Evolutionary conservation across 2,329 filamentous ascomycete genomes (phyloP).

Genomic region (Epichloe elymi): DNA sequence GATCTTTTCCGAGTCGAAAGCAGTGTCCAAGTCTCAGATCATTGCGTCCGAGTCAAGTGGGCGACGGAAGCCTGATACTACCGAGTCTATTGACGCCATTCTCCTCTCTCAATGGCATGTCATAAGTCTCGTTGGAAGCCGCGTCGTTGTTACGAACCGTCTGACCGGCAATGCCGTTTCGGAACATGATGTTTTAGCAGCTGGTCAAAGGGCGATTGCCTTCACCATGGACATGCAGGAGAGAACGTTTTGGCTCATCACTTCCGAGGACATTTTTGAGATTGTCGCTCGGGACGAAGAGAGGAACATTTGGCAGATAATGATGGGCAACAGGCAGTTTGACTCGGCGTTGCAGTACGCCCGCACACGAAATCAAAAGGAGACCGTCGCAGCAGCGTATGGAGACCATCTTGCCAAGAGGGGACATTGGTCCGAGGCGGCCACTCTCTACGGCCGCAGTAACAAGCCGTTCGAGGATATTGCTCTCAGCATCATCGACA

Average conservation of each 20-base stretch:
- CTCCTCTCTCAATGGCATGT: conserved; percentile 91
- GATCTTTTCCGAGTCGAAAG: conserved; percentile 66
- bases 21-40: conserved; percentile 63
- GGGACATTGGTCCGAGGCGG: conserved; percentile 74
- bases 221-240: conserved; percentile 84
- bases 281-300: conserved; percentile 84
- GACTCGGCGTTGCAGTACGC: conserved; percentile 80
- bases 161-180: conserved; percentile 78
- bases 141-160: conserved; percentile 74
- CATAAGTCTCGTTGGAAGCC: conserved; percentile 66
- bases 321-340: conserved; percentile 77
- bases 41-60: conserved; percentile 52
- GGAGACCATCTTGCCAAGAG: conserved; percentile 78
- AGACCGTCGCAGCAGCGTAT: conserved; percentile 81
- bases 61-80: conserved; percentile 48
- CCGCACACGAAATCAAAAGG: conserved; percentile 61
- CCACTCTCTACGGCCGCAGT: conserved; percentile 82
- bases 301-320: conserved; percentile 86
- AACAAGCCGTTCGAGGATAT: conserved; percentile 97
- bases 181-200: conserved; percentile 73
- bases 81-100: conserved; percentile 63
- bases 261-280: conserved; percentile 81
- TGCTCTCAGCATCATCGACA: conserved; percentile 79
- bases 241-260: conserved; percentile 96
- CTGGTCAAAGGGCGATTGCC: conserved; percentile 67